Conservation (phyloP, 2,329 filamentous ascomycete genomes). For the Fusarium avenaceum region DNA sequence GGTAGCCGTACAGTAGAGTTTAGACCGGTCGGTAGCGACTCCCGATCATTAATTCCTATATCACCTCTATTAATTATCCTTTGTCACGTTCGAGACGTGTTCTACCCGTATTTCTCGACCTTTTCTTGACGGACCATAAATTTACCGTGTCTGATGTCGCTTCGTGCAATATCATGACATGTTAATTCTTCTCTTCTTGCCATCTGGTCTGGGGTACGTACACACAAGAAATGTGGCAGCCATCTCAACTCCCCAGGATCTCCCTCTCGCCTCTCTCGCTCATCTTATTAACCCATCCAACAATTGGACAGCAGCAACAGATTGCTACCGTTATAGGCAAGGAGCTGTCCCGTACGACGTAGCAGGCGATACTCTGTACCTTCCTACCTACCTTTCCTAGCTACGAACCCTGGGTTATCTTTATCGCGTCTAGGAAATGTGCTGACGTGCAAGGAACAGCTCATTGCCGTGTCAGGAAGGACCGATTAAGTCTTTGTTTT, state of each 20-base stretch:
- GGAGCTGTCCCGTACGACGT: constrained; percentile 25
- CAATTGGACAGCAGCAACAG: constrained; percentile 24
- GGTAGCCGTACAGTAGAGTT: not conserved
- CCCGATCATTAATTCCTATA: constrained; percentile 20
- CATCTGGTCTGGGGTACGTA: constrained; percentile 8
- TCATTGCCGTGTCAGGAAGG: constrained; percentile 21
- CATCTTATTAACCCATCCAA: constrained; percentile 24
- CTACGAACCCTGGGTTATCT: too few relatives aligned
- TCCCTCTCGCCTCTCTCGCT: not conserved
- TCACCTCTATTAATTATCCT: not conserved
- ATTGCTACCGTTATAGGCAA: constrained; percentile 35
- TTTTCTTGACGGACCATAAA: constrained; percentile 11
- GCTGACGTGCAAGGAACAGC: constrained; percentile 16
- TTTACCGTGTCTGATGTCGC: not conserved
- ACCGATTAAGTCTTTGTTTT: constrained; percentile 18
- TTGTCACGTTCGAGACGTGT: constrained; percentile 36
- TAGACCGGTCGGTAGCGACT: constrained; percentile 39
- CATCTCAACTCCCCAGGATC: constrained; percentile 37
- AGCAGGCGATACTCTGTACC: not conserved
- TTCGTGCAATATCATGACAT: not conserved
- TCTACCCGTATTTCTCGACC: constrained; percentile 3
- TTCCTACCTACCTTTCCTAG: not conserved
- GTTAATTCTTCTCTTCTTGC: not conserved
- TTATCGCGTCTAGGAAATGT: not conserved
- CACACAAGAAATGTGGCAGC: constrained; percentile 31